Conservation (phyloP, 2,329 filamentous ascomycete genomes). For the Fonsecaea multimorphosa region DNA sequence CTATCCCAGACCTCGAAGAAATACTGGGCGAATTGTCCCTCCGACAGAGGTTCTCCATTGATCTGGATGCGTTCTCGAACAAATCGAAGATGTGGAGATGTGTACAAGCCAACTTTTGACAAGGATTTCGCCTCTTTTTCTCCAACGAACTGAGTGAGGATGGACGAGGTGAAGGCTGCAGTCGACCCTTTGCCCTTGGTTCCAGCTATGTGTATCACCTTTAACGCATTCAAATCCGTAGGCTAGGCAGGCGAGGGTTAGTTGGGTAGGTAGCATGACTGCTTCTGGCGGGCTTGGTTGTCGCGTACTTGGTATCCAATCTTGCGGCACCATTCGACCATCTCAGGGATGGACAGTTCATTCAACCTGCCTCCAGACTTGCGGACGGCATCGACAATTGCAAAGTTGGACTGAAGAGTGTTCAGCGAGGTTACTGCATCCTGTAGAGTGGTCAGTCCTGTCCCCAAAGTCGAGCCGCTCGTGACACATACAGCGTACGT, state of each 20-base stretch:
- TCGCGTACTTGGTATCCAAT: slow-evolving; percentile 73
- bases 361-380: slow-evolving; percentile 78
- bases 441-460: slow-evolving; percentile 44
- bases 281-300: slow-evolving; percentile 64
- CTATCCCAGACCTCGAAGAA: slow-evolving; percentile 86
- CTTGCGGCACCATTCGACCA: slow-evolving; percentile 75
- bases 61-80: slow-evolving; percentile 86
- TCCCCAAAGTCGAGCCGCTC: not conserved
- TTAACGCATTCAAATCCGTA: slow-evolving; percentile 62
- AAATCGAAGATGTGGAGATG: slow-evolving; percentile 82
- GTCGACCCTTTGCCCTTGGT: slow-evolving; percentile 95
- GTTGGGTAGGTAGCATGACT: not conserved
- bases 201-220: slow-evolving; percentile 81
- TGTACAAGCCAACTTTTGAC: slow-evolving; percentile 76
- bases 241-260: slow-evolving; percentile 53
- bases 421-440: slow-evolving; percentile 77
- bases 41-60: slow-evolving; percentile 71
- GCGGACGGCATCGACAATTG: slow-evolving; percentile 75
- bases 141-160: slow-evolving; percentile 68
- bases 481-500: slow-evolving; percentile 36
- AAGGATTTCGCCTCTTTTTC: slow-evolving; percentile 41
- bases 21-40: slow-evolving; percentile 72
- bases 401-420: slow-evolving; percentile 78
- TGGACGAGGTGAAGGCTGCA: slow-evolving; percentile 79
- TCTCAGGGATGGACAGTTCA: slow-evolving; percentile 77